Evolutionary conservation across 768 basidiomycete species (phyloP).

Genomic region (Cystobasidium tubakii): DNA sequence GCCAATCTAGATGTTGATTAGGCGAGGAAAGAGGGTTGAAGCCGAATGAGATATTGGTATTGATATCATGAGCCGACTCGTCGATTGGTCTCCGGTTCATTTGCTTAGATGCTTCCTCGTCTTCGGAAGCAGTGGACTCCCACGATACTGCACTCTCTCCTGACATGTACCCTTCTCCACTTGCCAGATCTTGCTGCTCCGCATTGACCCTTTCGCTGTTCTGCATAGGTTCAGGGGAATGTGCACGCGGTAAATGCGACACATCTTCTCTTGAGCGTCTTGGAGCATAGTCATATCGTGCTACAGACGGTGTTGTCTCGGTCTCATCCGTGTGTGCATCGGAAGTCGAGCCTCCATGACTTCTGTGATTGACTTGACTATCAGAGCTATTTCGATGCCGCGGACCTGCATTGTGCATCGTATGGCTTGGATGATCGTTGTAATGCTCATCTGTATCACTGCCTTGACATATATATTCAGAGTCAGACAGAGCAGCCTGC

Average conservation of each 20-base stretch:
- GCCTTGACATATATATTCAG: not conserved
- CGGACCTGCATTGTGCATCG: not conserved
- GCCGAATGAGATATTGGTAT: constrained; percentile 30
- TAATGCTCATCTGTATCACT: not conserved
- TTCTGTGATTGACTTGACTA: not conserved
- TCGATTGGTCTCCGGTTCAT: not conserved
- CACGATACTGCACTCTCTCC: constrained; percentile 18
- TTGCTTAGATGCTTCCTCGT: not conserved
- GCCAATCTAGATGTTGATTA: constrained; percentile 29
- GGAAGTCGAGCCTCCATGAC: not conserved
- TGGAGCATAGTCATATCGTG: not conserved
- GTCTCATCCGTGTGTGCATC: not conserved
- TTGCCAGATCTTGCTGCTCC: not conserved
- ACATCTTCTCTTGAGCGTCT: not conserved
- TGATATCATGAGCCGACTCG: constrained; percentile 28
- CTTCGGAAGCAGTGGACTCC: constrained; percentile 23
- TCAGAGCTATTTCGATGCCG: not conserved
- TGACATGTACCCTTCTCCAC: constrained; percentile 12
- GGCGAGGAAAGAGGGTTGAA: constrained; percentile 33
- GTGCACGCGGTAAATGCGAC: not conserved
- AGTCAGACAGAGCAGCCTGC: not conserved
- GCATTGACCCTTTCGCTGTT: not conserved
- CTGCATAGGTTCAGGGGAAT: not conserved
- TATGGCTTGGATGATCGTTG: constrained; percentile 5
- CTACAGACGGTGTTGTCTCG: not conserved